A percentile compares a stretch with the other conserved stretches of the same genome.
These are phyloP conservation scores for Leccinum uliginosum DNA, from an alignment of 768 basidiomycete species.

Conservation along the genomic window DNA sequence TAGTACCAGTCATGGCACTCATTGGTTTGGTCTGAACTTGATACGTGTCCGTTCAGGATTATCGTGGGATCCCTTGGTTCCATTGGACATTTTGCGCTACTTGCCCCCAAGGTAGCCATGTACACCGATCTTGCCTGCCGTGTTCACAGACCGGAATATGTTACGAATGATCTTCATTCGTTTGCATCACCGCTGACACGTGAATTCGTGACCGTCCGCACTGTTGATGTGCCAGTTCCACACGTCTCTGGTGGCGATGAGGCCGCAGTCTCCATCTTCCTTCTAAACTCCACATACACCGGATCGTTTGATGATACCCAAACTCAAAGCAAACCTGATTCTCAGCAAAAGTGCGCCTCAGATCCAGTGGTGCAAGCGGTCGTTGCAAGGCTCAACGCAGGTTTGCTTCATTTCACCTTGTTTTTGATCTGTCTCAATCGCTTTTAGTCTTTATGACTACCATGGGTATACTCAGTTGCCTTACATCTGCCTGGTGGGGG, in stretches of 20 bases:
- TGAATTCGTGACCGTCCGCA: neutral
- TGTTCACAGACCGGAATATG: constrained; percentile 57
- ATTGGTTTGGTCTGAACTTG: neutral
- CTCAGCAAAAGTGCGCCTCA: constrained; percentile 43
- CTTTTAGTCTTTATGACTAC: constrained; percentile 55
- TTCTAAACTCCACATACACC: constrained; percentile 2
- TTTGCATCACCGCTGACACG: neutral
- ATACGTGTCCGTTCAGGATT: constrained; percentile 43
- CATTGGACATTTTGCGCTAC: constrained; percentile 49
- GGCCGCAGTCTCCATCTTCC: neutral
- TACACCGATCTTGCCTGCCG: constrained; percentile 69
- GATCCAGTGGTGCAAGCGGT: constrained; percentile 74
- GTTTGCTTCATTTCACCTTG: constrained; percentile 33
- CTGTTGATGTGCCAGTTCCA: neutral
- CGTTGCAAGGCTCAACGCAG: constrained; percentile 60
- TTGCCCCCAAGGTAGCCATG: constrained; percentile 70
- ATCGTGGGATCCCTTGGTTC: constrained; percentile 50
- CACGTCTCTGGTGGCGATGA: neutral
- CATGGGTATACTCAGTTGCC: constrained; percentile 68
- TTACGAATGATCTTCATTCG: neutral
- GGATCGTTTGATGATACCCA: neutral
- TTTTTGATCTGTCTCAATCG: neutral
- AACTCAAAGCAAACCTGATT: neutral
- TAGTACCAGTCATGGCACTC: constrained; percentile 22
- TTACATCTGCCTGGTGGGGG: constrained; percentile 87